These are phyloP conservation scores for Dispira simplex DNA, from an alignment of 192 early-diverging fungal genomes.

Conservation along the genomic window DNA sequence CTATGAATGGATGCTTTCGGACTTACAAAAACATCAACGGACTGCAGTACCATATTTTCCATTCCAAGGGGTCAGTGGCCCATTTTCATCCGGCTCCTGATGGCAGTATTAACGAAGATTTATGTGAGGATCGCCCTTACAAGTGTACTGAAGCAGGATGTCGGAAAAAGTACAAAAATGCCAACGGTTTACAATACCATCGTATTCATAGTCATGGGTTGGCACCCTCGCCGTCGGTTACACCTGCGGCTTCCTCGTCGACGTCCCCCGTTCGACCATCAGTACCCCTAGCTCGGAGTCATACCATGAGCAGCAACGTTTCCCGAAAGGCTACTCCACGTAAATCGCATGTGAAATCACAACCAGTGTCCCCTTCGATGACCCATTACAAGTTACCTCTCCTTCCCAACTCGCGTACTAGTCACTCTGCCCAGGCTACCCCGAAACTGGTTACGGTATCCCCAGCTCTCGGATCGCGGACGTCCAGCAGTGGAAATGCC, in stretches of 20 bases:
- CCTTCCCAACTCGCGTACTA: background rate
- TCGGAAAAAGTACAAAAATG: constrained; percentile 50
- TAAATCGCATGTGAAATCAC: background rate
- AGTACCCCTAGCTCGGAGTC: background rate
- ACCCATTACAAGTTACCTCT: background rate
- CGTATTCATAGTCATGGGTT: background rate
- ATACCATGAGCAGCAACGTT: background rate
- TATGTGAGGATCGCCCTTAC: constrained; percentile 21
- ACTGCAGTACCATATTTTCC: constrained; percentile 61
- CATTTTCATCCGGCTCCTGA: constrained; percentile 12
- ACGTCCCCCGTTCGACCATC: background rate
- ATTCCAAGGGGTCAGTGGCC: constrained; percentile 26
- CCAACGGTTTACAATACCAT: constrained; percentile 57
- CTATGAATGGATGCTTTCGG: constrained; percentile 44
- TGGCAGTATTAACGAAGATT: constrained; percentile 11
- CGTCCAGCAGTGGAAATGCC: background rate
- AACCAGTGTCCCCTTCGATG: background rate
- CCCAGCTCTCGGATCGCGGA: background rate
- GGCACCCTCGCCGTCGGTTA: background rate
- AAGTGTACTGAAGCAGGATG: constrained; percentile 39
- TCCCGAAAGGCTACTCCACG: background rate
- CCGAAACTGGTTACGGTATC: background rate
- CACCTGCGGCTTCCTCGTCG: background rate
- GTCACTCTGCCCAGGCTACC: background rate
- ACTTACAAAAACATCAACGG: constrained; percentile 75